Percentiles rank a stretch among this genome's conserved stretches.
Evolutionary conservation across 768 basidiomycete species (phyloP).

Genomic region (Russula griseocarnosa): DNA sequence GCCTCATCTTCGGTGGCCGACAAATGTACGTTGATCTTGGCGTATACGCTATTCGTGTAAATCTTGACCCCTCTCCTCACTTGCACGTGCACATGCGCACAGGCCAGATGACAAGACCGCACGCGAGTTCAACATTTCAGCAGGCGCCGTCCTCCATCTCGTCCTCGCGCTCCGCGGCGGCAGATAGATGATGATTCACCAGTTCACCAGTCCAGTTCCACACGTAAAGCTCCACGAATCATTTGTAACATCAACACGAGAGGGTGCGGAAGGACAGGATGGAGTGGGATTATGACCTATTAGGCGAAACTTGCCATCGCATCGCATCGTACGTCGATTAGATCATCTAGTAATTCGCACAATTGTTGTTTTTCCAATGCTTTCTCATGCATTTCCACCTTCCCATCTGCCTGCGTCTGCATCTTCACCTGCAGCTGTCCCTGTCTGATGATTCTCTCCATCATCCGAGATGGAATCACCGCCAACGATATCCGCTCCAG

Average conservation of each 20-base stretch:
- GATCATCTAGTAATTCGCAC: conserved; percentile 18
- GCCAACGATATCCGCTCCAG: conserved; percentile 76
- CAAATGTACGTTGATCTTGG: conserved; percentile 66
- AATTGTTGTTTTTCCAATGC: not conserved
- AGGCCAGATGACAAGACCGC: conserved; percentile 93
- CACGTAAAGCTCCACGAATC: not conserved
- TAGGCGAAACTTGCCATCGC: too few relatives aligned
- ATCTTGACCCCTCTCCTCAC: not conserved
- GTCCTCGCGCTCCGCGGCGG: conserved; percentile 96
- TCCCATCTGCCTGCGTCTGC: not conserved
- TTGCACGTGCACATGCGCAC: not conserved
- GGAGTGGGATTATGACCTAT: not conserved
- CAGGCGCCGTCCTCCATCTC: conserved; percentile 87
- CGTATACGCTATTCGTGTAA: not conserved
- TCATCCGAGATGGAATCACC: conserved; percentile 12
- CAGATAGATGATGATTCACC: conserved; percentile 37
- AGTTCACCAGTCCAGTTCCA: not conserved
- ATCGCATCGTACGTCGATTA: conserved; percentile 23
- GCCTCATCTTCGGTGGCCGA: conserved; percentile 87
- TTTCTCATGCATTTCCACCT: not conserved
- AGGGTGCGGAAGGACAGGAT: conserved; percentile 13
- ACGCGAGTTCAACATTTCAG: conserved; percentile 73
- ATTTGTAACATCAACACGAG: conserved; percentile 15
- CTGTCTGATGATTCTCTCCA: not conserved
- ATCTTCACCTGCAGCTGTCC: not conserved